Percentiles rank a stretch among this genome's conserved stretches.
phyloP scores from a whole-genome alignment of 1,284 basidiomycete genomes.

The Cryptococcus sp. region DNA sequence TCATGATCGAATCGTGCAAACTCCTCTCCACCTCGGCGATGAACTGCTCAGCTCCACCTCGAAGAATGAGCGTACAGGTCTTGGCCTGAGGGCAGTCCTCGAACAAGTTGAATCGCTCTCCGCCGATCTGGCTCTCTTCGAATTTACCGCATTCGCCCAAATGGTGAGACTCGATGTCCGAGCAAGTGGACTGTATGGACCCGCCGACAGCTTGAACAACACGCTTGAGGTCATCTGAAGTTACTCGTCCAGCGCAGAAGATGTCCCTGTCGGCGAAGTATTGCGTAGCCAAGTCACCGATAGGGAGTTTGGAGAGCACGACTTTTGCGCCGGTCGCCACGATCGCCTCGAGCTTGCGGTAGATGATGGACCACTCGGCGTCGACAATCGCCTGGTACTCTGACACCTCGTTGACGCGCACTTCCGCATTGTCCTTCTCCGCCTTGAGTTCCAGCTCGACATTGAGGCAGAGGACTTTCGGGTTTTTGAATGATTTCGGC shows the following conservation, averaged over 20 bases:
- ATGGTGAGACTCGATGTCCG: constrained; percentile 86
- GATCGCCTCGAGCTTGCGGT: constrained; percentile 94
- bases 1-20: constrained; percentile 99
- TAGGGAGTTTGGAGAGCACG: constrained; percentile 95
- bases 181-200: constrained; percentile 90
- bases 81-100: constrained; percentile 92
- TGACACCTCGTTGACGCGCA: constrained; percentile 92
- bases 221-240: constrained; percentile 85
- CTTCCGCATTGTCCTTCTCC: constrained; percentile 99
- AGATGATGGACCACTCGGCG: constrained; percentile 99
- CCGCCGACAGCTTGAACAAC: constrained; percentile 97
- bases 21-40: constrained; percentile 97
- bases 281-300: constrained; percentile 97
- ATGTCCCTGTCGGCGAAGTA: constrained; percentile 99
- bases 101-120: constrained; percentile 96
- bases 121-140: constrained; percentile 94
- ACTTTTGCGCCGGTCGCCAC: constrained; percentile 96
- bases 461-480: constrained; percentile 91
- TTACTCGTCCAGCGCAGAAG: constrained; percentile 97
- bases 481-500: constrained; percentile 88
- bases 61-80: constrained; percentile 93
- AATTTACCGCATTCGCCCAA: constrained; percentile 89
- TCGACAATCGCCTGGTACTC: constrained; percentile 99
- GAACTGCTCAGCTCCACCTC: constrained; percentile 98
- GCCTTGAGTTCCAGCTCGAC: constrained; percentile 99